These are phyloP conservation scores for Diphasiastrum complanatum DNA, from an alignment of 83 land plant genomes.

Conservation along the genomic window DNA sequence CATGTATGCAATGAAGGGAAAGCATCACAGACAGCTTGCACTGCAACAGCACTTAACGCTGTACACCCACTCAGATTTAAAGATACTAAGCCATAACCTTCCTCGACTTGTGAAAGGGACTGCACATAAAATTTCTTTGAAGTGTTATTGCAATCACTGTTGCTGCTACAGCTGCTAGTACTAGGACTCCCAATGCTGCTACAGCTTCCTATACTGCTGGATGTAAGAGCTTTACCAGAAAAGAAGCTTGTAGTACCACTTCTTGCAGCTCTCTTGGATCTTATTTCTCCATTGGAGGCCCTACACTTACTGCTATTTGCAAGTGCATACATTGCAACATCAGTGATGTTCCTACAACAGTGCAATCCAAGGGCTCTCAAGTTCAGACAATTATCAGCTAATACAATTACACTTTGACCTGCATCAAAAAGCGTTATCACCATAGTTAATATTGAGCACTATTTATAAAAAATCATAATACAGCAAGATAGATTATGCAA, in stretches of 20 bases:
- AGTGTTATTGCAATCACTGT: slow-evolving; percentile 12
- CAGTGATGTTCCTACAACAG: slow-evolving; percentile 93
- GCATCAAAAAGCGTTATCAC: slow-evolving; percentile 16
- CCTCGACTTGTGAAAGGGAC: slow-evolving; percentile 20
- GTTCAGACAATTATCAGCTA: slow-evolving; percentile 72
- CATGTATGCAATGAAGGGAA: slow-evolving; percentile 93
- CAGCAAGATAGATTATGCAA: not conserved
- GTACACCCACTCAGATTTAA: slow-evolving; percentile 94
- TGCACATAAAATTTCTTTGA: slow-evolving; percentile 18
- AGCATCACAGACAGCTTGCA: slow-evolving; percentile 92
- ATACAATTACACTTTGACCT: slow-evolving; percentile 91
- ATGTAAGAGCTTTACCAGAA: slow-evolving; percentile 25
- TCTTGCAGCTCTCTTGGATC: slow-evolving; percentile 28
- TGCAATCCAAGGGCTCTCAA: slow-evolving; percentile 69
- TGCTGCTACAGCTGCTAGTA: slow-evolving; percentile 21
- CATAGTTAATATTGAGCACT: not conserved
- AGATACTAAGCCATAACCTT: slow-evolving; percentile 59
- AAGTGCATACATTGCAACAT: slow-evolving; percentile 83
- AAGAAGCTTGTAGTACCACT: slow-evolving; percentile 31
- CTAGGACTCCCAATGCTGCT: slow-evolving; percentile 31
- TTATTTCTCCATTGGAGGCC: not conserved
- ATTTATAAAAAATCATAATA: not conserved
- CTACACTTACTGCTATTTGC: slow-evolving; percentile 33
- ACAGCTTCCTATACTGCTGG: slow-evolving; percentile 28
- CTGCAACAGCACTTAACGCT: slow-evolving; percentile 81